Evolutionary conservation across 768 basidiomycete species (phyloP), one percentile per base, ranked within the genome.

Genomic region (Termitomyces sp.): DNA sequence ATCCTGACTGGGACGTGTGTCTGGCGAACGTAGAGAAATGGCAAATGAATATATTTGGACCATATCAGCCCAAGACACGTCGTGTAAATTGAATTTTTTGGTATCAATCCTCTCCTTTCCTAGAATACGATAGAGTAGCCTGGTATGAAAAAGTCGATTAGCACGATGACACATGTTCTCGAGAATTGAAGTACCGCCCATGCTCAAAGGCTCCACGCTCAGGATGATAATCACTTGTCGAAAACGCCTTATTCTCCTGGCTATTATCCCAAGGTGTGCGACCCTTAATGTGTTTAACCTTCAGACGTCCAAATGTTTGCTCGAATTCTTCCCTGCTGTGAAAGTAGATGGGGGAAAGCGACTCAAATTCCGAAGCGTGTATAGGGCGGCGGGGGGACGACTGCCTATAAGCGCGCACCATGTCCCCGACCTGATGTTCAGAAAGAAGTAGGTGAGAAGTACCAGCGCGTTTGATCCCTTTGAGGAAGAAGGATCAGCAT

Each of bases 261-360:
- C 81, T 81, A 39, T 76, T 75, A 39, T 81, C 82, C 6, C 65
- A 70, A 1, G 63, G 58, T 15, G 68, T 46, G 33, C 73, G 70
- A 20, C 73, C 71, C 61, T 80, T 77, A 15, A 70, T 70, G 0
- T 69, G 62, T 50, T 77, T 79, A 7, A 76, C 75, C 52, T 74
- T 79, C 57, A 82, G 71, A 3, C 65, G 67, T 11, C 68, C 63
- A 3, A 84, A 63, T 63, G 80, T 84, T 44, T 72, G 73, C 1
- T 64, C 52, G 11, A 84, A 67, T 18, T 76, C 75, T 0, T 69
- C 54, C 4, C 18, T 20, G 7, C 63, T 66, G 51, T 54, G 16
- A 55, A 84, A 84, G 46, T 72, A 67, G 38, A 84, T 80, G 0
- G 83, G 83, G 0, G 83, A 84, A 8, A 84, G 63, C 0, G 82